A percentile compares a stretch with the other conserved stretches of the same genome.
Evolutionary conservation across 345 rosid species (phyloP).

Genomic region (Erucastrum elatum): DNA sequence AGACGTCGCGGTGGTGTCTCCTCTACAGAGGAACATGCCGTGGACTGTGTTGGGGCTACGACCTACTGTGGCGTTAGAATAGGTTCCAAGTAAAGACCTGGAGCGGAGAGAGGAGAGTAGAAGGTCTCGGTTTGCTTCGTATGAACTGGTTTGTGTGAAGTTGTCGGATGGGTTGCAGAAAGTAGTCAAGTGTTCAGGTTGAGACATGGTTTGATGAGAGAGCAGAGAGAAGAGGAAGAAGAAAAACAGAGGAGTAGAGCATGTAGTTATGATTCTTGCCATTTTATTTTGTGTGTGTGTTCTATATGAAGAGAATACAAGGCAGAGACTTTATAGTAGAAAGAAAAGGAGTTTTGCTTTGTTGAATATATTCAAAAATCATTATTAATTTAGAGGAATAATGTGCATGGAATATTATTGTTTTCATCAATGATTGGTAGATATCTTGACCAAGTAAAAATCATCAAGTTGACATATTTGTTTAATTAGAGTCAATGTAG

Average conservation of each 20-base stretch:
- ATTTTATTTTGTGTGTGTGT: not conserved
- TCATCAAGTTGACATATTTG: not conserved
- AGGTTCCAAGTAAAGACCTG: constrained; percentile 9
- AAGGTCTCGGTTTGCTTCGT: constrained; percentile 16
- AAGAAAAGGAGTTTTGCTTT: not conserved
- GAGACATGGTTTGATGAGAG: constrained; percentile 17
- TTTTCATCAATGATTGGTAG: not conserved
- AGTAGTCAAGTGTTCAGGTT: constrained; percentile 1
- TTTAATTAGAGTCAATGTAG: not conserved
- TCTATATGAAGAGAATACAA: not conserved
- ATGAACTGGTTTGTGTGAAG: constrained; percentile 17
- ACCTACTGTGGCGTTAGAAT: constrained; percentile 22
- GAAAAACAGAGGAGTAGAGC: not conserved
- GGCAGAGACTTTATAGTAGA: not conserved
- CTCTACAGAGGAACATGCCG: constrained; percentile 46
- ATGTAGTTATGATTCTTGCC: not conserved
- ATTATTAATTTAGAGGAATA: constrained; percentile 5
- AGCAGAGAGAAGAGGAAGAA: constrained; percentile 6
- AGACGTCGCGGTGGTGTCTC: constrained; percentile 17
- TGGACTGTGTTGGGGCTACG: constrained; percentile 22
- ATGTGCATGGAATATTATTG: not conserved
- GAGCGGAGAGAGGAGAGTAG: constrained; percentile 5
- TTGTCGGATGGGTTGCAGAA: constrained; percentile 5
- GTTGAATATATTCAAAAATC: not conserved
- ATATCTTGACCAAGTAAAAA: not conserved